phyloP scores from a whole-genome alignment of 805 yeast genomes.

The Saccharomycopsis sp. region DNA sequence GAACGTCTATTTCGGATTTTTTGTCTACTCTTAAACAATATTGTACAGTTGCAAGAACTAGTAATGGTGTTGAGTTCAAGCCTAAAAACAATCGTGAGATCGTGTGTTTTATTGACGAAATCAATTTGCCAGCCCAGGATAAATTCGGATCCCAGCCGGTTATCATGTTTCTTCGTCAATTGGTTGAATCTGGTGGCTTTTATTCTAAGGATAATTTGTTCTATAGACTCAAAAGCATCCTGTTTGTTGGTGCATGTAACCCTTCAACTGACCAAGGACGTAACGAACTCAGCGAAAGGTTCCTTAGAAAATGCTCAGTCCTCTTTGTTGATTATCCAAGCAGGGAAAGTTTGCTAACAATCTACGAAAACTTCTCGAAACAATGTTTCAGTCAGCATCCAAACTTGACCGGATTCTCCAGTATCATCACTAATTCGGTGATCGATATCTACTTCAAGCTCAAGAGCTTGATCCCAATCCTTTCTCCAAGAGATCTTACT shows the following conservation, averaged over 20 bases:
- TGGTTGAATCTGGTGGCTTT: conserved; percentile 70
- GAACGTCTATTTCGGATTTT: conserved; percentile 26
- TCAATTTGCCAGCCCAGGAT: conserved; percentile 74
- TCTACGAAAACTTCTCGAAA: conserved; percentile 53
- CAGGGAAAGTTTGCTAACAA: conserved; percentile 49
- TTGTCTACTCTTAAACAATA: conserved; percentile 64
- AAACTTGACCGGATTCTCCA: conserved; percentile 17
- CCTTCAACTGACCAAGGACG: conserved; percentile 83
- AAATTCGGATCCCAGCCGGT: conserved; percentile 67
- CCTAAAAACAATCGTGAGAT: conserved; percentile 67
- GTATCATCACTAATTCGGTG: conserved; percentile 53
- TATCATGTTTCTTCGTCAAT: conserved; percentile 64
- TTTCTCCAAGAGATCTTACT: conserved; percentile 87
- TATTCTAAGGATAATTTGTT: conserved; percentile 62
- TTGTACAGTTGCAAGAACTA: conserved; percentile 51
- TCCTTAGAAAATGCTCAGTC: conserved; percentile 59
- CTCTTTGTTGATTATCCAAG: conserved; percentile 80
- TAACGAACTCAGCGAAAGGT: conserved; percentile 46
- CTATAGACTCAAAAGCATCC: conserved; percentile 59
- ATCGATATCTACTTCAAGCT: conserved; percentile 50
- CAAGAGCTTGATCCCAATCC: conserved; percentile 41
- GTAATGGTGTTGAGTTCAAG: conserved; percentile 45
- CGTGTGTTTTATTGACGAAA: conserved; percentile 86
- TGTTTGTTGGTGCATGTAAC: conserved; percentile 93
- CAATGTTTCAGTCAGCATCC: conserved; percentile 5